Evolutionary conservation across 768 basidiomycete genomes (phyloP).

Genomic region (Candolleomyces aberdarensis): DNA sequence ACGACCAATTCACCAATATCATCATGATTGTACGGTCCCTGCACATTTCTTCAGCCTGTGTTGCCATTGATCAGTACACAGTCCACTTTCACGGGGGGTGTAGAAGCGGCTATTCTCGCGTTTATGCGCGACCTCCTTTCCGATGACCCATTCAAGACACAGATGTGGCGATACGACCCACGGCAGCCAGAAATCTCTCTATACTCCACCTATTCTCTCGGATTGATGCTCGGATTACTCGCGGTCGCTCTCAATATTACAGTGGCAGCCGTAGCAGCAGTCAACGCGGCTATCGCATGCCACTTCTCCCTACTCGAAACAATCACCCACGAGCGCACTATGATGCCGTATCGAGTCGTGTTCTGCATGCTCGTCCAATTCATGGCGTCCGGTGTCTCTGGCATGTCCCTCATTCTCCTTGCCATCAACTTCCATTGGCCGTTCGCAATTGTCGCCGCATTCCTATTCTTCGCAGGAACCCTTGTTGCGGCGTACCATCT

Average conservation of each 20-base stretch:
- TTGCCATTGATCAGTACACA: neutral
- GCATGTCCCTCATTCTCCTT: too few species aligned
- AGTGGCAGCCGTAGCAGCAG: neutral
- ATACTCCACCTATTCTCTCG: slow-evolving; percentile 4
- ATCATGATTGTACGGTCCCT: neutral
- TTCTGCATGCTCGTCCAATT: too few species aligned
- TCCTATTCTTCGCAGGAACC: too few species aligned
- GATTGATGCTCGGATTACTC: neutral
- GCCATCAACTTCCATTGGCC: too few species aligned
- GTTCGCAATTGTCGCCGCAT: too few species aligned
- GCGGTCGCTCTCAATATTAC: neutral
- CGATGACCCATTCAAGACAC: neutral
- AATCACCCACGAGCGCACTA: too few species aligned
- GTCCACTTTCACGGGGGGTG: slow-evolving; percentile 2
- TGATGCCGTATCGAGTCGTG: too few species aligned
- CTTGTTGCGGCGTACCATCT: too few species aligned
- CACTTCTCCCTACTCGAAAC: neutral
- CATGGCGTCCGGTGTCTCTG: too few species aligned
- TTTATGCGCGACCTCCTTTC: slow-evolving; percentile 1
- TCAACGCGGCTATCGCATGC: neutral
- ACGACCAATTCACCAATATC: neutral
- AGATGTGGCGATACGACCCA: neutral
- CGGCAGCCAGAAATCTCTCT: neutral
- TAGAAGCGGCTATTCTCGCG: neutral
- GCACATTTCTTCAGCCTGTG: too few species aligned